Evolutionary conservation across 176 grass and related monocot species (phyloP), one percentile per base, ranked within the genome.

Genomic region (Triticum turgidum): DNA sequence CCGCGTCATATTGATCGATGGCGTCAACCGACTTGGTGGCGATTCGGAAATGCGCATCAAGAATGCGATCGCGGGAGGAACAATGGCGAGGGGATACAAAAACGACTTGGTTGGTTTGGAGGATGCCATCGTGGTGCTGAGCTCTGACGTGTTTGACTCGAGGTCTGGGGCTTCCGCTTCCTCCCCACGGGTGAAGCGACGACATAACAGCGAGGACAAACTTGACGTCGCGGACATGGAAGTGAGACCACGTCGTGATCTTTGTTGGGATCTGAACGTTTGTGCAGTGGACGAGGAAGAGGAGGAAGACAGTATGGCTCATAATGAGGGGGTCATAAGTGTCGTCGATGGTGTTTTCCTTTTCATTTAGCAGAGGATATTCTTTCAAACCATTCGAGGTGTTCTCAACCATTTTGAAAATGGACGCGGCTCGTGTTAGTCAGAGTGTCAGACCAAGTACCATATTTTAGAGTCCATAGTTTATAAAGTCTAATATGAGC

Each of bases 71-170:
- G 41, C 67, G 1, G 72, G 41, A 2, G 92, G 94, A 30, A 52
- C 61, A 52, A 62, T 5, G 86, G 83, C 30, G 83, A 10, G 49
- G 14, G 49, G 49, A 17, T 52, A 10, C 14, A 52, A 52, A 14
- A 5, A 17, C 14, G 14, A 80, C 7, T 80, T 81, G 81, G 72
- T 89, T 25, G 34, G 49, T 56, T 29, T 94, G 76, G 63, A 73
- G 74, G 92, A 94, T 61, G 85, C 88, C 32, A 97, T 97, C 64
- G 29, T 97, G 35, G 83, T 94, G 29, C 71, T 90, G 24, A 90
- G 80, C 24, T 88, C 69, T 30, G 71, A 86, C 52, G 78, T 5
- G 38, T 72, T 65, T 5, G 65, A 86, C 66, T 52, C 47, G 4
- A 80, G 67, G 66, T 79, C 84, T 58, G 45, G 15, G 61, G 92